Base-by-base conservation (phyloP, 352 stramenopile species). In the Phytophthora tentaculata region DNA sequence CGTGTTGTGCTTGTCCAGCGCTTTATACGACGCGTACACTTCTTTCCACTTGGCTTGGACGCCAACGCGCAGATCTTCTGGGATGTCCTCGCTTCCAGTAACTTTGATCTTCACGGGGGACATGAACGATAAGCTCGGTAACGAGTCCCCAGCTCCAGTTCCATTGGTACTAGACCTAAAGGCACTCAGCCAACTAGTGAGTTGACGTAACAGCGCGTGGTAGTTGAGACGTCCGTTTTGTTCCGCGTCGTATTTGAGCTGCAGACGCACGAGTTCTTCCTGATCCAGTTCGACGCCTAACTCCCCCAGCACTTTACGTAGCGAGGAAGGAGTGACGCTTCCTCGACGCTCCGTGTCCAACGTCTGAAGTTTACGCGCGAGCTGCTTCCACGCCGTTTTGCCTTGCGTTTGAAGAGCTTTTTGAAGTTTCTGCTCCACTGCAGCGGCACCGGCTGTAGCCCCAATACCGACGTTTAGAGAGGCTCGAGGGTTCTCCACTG, bases 191-290 rank as follows among this genome's bases (percentile, higher is more conserved):
- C 67, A 54, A 63, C 79, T 88, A 2, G 84, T 91, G 29, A 91
- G 69, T 28, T 89, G 68, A 5, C 84, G 81, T 16, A 93, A 47
- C 62, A 89, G 80, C 22, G 83, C 83, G 26, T 86, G 73, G 57
- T 91, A 93, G 28, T 87, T 77, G 8, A 93, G 58, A 19, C 82
- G 80, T 2, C 85, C 81, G 54, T 86, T 90, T 57, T 93, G 84
- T 39, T 93, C 80, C 0, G 84, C 65, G 64, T 93, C 85, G 56
- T 93, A 94, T 60, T 94, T 94, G 60, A 88, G 75, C 55, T 86
- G 77, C n/a, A 94, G 73, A 0, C 82, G 81, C 19, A 86, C 64
- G 12, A 89, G 43, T 26, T 91, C 85, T 71, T 94, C 85, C 17
- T 82, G 70, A 20, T 84, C 74, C 1, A 94, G 59, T 13, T 73